Percentiles rank a stretch among this genome's conserved stretches.
Conservation (phyloP, 2,329 filamentous ascomycete genomes). For the Pestalotiopsis sp. region DNA sequence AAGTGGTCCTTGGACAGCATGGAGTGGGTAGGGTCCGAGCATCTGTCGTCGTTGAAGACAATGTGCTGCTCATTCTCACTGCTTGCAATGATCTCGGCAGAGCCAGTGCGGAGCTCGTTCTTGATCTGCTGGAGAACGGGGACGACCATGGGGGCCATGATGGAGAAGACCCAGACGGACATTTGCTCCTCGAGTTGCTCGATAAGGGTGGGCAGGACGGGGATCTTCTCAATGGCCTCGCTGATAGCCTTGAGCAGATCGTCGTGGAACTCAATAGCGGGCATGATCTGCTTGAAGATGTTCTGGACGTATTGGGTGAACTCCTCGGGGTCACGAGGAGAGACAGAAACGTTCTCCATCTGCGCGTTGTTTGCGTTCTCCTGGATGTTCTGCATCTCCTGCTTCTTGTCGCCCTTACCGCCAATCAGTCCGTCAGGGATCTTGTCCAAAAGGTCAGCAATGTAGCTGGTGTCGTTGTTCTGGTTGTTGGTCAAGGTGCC, state of each 20-base stretch:
- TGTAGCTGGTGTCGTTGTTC: slow-evolving; percentile 69
- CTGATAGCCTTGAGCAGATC: slow-evolving; percentile 80
- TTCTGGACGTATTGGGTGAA: slow-evolving; percentile 78
- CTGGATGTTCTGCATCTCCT: slow-evolving; percentile 80
- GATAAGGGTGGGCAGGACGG: slow-evolving; percentile 80
- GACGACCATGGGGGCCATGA: slow-evolving; percentile 85
- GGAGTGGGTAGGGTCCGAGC: slow-evolving; percentile 84
- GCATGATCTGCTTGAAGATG: slow-evolving; percentile 80
- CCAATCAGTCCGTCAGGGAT: slow-evolving; percentile 83
- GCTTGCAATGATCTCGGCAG: slow-evolving; percentile 83
- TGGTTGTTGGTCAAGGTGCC: slow-evolving; percentile 72
- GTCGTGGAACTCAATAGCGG: slow-evolving; percentile 89
- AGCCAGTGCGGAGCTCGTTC: slow-evolving; percentile 82
- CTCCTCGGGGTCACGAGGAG: slow-evolving; percentile 80
- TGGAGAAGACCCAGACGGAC: slow-evolving; percentile 87
- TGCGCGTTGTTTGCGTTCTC: slow-evolving; percentile 74
- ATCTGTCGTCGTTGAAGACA: slow-evolving; percentile 80
- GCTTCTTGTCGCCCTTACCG: slow-evolving; percentile 71
- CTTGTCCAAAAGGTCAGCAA: slow-evolving; percentile 79
- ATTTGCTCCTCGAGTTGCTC: slow-evolving; percentile 88
- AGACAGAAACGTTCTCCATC: slow-evolving; percentile 74
- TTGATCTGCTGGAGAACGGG: slow-evolving; percentile 88
- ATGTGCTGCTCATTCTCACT: slow-evolving; percentile 83
- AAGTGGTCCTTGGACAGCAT: slow-evolving; percentile 98
- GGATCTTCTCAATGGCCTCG: slow-evolving; percentile 81